Conservation (phyloP, 2,329 filamentous ascomycete species). For the Colletotrichum camelliae region DNA sequence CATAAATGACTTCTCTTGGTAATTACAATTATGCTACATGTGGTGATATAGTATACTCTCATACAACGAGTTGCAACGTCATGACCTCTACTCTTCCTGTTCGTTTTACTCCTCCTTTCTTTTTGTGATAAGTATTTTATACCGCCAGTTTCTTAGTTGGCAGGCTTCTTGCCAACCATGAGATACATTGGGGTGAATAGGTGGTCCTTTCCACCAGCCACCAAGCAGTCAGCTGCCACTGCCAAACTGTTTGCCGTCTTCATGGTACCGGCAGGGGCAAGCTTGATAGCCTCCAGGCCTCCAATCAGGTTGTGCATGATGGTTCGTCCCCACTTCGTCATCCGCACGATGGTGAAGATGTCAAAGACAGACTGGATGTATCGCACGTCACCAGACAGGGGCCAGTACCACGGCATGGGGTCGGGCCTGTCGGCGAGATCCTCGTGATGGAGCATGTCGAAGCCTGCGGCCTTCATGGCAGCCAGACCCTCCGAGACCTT, state of each 20-base stretch:
- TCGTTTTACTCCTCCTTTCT: not conserved
- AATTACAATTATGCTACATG: constrained; percentile 20
- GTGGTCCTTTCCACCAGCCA: constrained; percentile 84
- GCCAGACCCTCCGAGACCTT: constrained; percentile 77
- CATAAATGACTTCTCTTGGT: not conserved
- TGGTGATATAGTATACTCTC: not conserved
- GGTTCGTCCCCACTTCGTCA: constrained; percentile 84
- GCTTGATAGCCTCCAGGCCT: constrained; percentile 72
- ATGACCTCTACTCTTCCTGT: not conserved
- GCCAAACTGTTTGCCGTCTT: constrained; percentile 95
- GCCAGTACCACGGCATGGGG: constrained; percentile 91
- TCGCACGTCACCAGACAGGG: constrained; percentile 82
- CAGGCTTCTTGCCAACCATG: constrained; percentile 90
- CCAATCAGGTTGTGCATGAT: constrained; percentile 80
- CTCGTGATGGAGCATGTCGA: constrained; percentile 52
- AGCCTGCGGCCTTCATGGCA: constrained; percentile 85
- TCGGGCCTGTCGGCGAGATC: constrained; percentile 75
- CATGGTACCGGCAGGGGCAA: constrained; percentile 84
- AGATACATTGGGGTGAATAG: constrained; percentile 99
- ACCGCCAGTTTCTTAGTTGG: not conserved
- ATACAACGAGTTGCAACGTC: not conserved
- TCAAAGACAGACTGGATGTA: constrained; percentile 84
- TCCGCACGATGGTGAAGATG: constrained; percentile 81
- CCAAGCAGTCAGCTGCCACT: constrained; percentile 80
- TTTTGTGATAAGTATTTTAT: not conserved